These are phyloP conservation scores for Lolium perenne DNA, from an alignment of 176 grass and related monocot species.

Conservation along the genomic window DNA sequence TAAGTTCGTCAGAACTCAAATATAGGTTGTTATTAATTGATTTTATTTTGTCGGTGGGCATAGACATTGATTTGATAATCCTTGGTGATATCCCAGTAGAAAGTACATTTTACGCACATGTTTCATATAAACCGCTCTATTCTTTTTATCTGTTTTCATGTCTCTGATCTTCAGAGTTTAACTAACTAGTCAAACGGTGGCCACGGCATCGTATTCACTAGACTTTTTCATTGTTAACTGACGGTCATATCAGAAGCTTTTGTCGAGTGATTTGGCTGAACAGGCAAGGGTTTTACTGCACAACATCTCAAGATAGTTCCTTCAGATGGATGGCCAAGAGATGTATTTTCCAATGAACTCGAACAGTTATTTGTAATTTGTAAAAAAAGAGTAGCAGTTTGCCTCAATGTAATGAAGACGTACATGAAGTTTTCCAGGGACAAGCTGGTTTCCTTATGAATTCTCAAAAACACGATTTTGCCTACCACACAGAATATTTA, in stretches of 20 bases:
- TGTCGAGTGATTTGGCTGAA: slow-evolving; percentile 26
- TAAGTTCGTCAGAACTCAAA: too few species aligned
- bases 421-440: not conserved
- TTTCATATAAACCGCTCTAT: not conserved
- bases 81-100: too few species aligned
- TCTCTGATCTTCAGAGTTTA: not conserved
- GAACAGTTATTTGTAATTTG: not conserved
- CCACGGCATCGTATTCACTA: not conserved
- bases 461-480: not conserved
- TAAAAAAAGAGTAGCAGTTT: not conserved
- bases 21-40: not conserved
- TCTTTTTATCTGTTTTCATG: not conserved
- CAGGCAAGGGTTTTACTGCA: slow-evolving; percentile 31
- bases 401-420: slow-evolving; percentile 24
- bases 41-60: not conserved
- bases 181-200: not conserved
- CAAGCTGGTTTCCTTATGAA: not conserved
- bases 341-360: slow-evolving; percentile 10
- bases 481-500: not conserved
- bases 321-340: slow-evolving; percentile 39
- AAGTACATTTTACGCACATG: not conserved
- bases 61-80: not conserved
- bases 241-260: not conserved
- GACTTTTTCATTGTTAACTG: not conserved
- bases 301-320: slow-evolving; percentile 39